Conservation (phyloP, 495 filamentous ascomycete species). For the Pyrenula aspistea region DNA sequence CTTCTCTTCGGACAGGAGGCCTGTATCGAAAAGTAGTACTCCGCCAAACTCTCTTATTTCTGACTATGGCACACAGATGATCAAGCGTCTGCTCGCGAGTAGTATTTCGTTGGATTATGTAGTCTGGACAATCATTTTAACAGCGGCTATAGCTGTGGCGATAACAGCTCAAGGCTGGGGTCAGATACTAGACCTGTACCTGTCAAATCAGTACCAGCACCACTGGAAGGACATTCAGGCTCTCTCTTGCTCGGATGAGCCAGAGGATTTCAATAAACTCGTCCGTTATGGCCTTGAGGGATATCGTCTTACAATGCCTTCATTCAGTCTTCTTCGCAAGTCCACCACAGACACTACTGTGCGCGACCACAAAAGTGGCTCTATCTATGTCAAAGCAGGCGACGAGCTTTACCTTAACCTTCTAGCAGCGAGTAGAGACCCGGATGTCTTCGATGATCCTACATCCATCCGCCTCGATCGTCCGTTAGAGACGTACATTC, state of each 20-base stretch:
- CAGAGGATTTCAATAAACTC: slow-evolving; percentile 6
- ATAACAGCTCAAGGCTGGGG: slow-evolving; percentile 59
- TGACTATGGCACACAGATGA: slow-evolving; percentile 56
- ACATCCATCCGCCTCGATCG: slow-evolving; percentile 13
- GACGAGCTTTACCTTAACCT: slow-evolving; percentile 41
- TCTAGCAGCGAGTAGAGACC: slow-evolving; percentile 44
- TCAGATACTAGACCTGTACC: slow-evolving; percentile 70
- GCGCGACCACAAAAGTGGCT: too few relatives aligned
- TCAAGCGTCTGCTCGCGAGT: slow-evolving; percentile 54
- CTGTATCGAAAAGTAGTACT: slow-evolving; percentile 38
- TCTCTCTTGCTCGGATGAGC: slow-evolving; percentile 20
- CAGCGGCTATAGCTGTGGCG: slow-evolving; percentile 47
- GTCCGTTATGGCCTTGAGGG: not conserved
- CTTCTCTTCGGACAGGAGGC: too few relatives aligned
- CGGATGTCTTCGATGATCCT: slow-evolving; percentile 55
- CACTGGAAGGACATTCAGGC: slow-evolving; percentile 47
- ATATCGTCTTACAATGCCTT: slow-evolving; percentile 7
- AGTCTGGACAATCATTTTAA: slow-evolving; percentile 57
- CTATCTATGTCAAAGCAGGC: slow-evolving; percentile 36
- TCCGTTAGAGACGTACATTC: not conserved
- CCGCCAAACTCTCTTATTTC: slow-evolving; percentile 35
- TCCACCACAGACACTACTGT: too few relatives aligned
- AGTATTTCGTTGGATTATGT: slow-evolving; percentile 55
- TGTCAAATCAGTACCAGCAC: slow-evolving; percentile 38
- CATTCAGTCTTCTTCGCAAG: slow-evolving; percentile 7